A percentile compares a stretch with the other conserved stretches of the same genome.
Evolutionary conservation across 768 basidiomycete genomes (phyloP).

Genomic region (Boletus fagicola): DNA sequence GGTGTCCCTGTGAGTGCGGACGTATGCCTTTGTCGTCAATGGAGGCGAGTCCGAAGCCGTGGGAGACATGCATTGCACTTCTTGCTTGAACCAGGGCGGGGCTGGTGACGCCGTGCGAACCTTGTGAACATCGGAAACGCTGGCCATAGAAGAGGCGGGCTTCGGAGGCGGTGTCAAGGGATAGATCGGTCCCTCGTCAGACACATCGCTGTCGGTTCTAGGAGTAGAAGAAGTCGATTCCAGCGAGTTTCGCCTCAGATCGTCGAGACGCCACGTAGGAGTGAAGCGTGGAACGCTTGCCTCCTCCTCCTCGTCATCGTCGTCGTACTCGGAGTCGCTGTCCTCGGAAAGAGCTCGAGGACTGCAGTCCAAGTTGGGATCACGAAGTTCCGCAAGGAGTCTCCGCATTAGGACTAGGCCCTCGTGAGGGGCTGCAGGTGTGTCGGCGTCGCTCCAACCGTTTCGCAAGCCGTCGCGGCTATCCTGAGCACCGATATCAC

Average conservation of each 20-base stretch:
- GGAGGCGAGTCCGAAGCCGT: neutral
- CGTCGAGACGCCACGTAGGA: neutral
- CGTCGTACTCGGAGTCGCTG: neutral
- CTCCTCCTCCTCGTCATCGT: neutral
- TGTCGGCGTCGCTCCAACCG: neutral
- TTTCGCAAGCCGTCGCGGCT: neutral
- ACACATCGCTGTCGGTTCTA: neutral
- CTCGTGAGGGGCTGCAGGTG: neutral
- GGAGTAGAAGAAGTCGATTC: neutral
- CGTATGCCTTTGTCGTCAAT: neutral
- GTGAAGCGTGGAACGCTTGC: neutral
- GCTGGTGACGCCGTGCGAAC: neutral
- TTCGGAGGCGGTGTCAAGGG: conserved; percentile 6
- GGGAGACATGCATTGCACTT: neutral
- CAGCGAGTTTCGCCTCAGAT: neutral
- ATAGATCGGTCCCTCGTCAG: conserved; percentile 2
- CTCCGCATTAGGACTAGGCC: conserved; percentile 13
- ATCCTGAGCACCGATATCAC: neutral
- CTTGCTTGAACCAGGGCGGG: neutral
- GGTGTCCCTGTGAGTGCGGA: conserved; percentile 2
- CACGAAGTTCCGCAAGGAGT: conserved; percentile 13
- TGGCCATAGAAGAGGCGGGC: neutral
- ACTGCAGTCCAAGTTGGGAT: conserved; percentile 9
- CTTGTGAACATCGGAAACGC: neutral
- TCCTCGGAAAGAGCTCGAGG: conserved; percentile 7